Conservation (phyloP, 116 monocot genomes). For the Papilionanthe hybrid region DNA sequence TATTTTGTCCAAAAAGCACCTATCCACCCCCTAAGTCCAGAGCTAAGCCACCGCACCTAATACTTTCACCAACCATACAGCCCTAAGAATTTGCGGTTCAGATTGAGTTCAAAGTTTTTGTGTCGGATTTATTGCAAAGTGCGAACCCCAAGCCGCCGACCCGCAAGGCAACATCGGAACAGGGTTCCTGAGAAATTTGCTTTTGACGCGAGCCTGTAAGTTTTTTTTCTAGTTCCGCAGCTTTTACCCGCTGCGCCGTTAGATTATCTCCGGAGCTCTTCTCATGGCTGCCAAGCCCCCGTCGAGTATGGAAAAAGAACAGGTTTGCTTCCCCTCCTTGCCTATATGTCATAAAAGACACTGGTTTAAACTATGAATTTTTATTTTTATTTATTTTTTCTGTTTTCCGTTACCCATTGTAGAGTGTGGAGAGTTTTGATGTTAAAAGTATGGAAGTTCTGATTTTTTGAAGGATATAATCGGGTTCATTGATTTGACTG, state of each 20-base stretch:
- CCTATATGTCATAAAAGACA: background rate
- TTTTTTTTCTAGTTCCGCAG: background rate
- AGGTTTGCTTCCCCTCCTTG: background rate
- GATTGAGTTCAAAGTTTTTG: too few relatives aligned
- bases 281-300: constrained; percentile 1
- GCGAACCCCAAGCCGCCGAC: too few relatives aligned
- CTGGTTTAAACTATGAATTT: background rate
- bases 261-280: background rate
- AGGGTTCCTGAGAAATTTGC: background rate
- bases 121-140: too few relatives aligned
- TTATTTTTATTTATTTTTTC: background rate
- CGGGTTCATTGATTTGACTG: background rate
- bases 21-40: too few relatives aligned
- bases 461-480: background rate
- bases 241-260: background rate
- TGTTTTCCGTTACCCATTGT: background rate
- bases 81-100: too few relatives aligned
- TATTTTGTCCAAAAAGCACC: too few relatives aligned
- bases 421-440: background rate
- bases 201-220: background rate
- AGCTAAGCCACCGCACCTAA: too few relatives aligned
- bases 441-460: background rate
- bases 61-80: too few relatives aligned
- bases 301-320: constrained; percentile 6
- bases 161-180: too few relatives aligned